These are phyloP conservation scores for Starmerella scarabaei DNA, from an alignment of 805 yeast genomes.

Conservation along the genomic window DNA sequence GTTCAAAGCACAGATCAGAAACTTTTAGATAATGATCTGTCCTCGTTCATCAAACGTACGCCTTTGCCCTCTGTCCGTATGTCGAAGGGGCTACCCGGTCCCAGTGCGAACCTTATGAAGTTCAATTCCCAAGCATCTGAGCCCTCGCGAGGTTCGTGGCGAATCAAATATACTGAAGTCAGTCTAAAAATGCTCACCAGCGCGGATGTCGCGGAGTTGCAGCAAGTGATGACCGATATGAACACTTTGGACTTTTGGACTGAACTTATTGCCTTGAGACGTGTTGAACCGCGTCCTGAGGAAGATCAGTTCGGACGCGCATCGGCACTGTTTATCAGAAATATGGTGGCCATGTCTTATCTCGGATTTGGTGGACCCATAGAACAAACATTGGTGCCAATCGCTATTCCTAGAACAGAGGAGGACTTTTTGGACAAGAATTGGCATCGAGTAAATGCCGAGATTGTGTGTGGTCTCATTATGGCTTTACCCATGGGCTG, in stretches of 20 bases:
- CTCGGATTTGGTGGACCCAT: constrained; percentile 28
- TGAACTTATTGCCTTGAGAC: constrained; percentile 35
- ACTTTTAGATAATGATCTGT: constrained; percentile 8
- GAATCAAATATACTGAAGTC: background rate
- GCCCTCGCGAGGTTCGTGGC: constrained; percentile 7
- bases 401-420: background rate
- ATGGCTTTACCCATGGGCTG: constrained; percentile 9
- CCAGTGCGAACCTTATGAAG: background rate
- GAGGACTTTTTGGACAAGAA: constrained; percentile 46
- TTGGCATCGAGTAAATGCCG: constrained; percentile 62
- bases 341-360: constrained; percentile 30
- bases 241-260: constrained; percentile 7
- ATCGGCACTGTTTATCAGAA: constrained; percentile 45
- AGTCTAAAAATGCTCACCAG: background rate
- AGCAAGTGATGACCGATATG: background rate
- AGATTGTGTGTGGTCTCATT: constrained; percentile 29
- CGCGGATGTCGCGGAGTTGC: constrained; percentile 16
- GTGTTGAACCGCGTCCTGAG: constrained; percentile 42
- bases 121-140: constrained; percentile 7
- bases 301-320: constrained; percentile 53
- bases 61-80: background rate
- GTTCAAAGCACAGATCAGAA: background rate
- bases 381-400: constrained; percentile 22
- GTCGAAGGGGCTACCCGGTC: constrained; percentile 3
- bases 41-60: constrained; percentile 1